Evolutionary conservation across 805 yeast genomes (phyloP).

Genomic region (Myxozyma melibiosi): DNA sequence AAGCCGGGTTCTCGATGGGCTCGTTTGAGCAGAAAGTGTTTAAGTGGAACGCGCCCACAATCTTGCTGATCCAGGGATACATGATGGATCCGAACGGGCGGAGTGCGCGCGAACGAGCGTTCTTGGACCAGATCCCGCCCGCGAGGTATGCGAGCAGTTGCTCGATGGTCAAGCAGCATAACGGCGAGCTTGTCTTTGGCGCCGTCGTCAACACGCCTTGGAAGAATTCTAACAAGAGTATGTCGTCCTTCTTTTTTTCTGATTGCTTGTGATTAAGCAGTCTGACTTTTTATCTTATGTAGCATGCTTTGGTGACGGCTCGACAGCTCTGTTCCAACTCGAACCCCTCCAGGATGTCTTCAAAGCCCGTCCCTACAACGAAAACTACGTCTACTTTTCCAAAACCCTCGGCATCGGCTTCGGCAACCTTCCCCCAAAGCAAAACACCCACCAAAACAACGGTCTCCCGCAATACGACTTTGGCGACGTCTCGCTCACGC

Average conservation of each 20-base stretch:
- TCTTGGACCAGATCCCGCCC: conserved; percentile 37
- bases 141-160: conserved; percentile 19
- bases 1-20: conserved; percentile 83
- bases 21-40: conserved; percentile 80
- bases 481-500: conserved; percentile 77
- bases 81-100: conserved; percentile 34
- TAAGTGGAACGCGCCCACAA: conserved; percentile 88
- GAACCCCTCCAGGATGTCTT: conserved; percentile 66
- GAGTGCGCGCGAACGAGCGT: conserved; percentile 34
- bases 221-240: conserved; percentile 64
- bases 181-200: conserved; percentile 58
- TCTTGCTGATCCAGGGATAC: conserved; percentile 69
- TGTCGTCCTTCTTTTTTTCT: not conserved
- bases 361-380: conserved; percentile 44
- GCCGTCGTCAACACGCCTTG: conserved; percentile 72
- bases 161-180: conserved; percentile 30
- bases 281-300: not conserved
- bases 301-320: conserved; percentile 66
- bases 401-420: conserved; percentile 81
- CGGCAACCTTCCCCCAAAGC: conserved; percentile 66
- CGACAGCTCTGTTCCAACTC: conserved; percentile 63
- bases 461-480: conserved; percentile 45
- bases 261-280: not conserved
- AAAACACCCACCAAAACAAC: conserved; percentile 40
- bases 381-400: conserved; percentile 63